phyloP scores from a whole-genome alignment of 495 filamentous ascomycete species.

The Xylaria sp. region DNA sequence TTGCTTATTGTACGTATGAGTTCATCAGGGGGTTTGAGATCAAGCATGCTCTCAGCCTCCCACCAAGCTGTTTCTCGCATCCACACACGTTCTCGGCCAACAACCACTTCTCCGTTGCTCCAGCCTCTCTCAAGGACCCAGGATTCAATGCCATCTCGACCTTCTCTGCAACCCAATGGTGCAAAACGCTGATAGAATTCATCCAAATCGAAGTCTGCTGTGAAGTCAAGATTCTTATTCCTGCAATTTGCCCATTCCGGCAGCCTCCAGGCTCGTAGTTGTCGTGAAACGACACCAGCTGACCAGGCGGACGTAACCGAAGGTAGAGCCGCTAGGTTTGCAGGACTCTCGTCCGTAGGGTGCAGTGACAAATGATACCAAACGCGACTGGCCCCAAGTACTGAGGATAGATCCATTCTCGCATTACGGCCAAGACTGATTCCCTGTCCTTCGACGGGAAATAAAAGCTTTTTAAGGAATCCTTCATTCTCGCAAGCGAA shows the following conservation, averaged over 20 bases:
- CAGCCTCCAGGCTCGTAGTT: constrained; percentile 89
- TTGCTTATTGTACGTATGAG: constrained; percentile 52
- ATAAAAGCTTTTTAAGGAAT: constrained; percentile 83
- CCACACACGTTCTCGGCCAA: constrained; percentile 92
- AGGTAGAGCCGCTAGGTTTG: constrained; percentile 66
- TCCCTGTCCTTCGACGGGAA: constrained; percentile 77
- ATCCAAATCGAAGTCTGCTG: constrained; percentile 92
- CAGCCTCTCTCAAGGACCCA: constrained; percentile 96
- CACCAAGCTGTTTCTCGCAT: constrained; percentile 94
- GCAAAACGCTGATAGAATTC: constrained; percentile 87
- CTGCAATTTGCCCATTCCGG: constrained; percentile 96
- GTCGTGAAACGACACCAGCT: constrained; percentile 87
- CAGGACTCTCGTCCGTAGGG: constrained; percentile 85
- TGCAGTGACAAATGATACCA: constrained; percentile 96
- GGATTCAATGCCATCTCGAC: constrained; percentile 90
- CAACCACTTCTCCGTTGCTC: constrained; percentile 95
- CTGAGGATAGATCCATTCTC: constrained; percentile 73
- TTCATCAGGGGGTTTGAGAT: constrained; percentile 70
- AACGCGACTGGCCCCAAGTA: constrained; percentile 80
- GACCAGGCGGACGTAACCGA: constrained; percentile 80
- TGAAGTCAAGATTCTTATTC: constrained; percentile 93
- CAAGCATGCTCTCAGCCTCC: constrained; percentile 97
- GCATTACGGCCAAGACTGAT: constrained; percentile 74
- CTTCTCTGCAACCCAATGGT: constrained; percentile 85
- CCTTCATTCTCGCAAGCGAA: constrained; percentile 80